These are phyloP conservation scores for Verticillium klebahnii DNA, from an alignment of 2,329 filamentous ascomycete species.

Conservation along the genomic window DNA sequence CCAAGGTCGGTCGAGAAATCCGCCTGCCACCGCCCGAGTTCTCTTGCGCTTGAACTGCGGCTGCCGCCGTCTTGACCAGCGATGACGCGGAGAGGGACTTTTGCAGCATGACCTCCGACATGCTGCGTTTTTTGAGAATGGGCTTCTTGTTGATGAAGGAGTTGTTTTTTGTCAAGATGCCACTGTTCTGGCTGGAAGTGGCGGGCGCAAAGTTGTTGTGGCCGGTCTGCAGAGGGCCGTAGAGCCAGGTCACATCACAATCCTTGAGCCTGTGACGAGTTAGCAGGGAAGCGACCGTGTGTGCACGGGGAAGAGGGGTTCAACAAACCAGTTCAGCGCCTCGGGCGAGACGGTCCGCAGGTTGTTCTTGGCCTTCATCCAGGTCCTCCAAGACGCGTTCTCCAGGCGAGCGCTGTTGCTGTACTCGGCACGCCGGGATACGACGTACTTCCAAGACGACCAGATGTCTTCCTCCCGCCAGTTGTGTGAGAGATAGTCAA, in stretches of 20 bases:
- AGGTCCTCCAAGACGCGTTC: constrained; percentile 95
- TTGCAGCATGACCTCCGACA: constrained; percentile 93
- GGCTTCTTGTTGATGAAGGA: constrained; percentile 78
- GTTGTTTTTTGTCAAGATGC: constrained; percentile 44
- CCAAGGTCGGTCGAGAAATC: constrained; percentile 50
- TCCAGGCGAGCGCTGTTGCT: constrained; percentile 79
- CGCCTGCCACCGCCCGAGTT: constrained; percentile 42
- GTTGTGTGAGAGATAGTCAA: constrained; percentile 92
- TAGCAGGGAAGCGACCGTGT: constrained; percentile 3
- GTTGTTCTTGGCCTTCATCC: constrained; percentile 88
- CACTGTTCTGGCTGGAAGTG: constrained; percentile 24
- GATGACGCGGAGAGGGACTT: constrained; percentile 84
- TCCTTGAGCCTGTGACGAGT: constrained; percentile 76
- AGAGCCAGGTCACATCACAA: constrained; percentile 95
- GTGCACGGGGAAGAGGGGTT: background rate
- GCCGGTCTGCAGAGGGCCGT: constrained; percentile 82
- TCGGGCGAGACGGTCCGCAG: constrained; percentile 86
- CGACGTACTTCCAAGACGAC: constrained; percentile 93
- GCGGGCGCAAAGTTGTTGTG: constrained; percentile 25
- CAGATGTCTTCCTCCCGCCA: constrained; percentile 97
- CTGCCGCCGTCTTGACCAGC: constrained; percentile 82
- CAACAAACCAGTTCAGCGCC: constrained; percentile 81
- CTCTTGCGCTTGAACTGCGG: constrained; percentile 79
- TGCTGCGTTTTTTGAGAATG: constrained; percentile 93
- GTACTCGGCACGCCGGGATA: constrained; percentile 73